Base-by-base conservation (phyloP, 495 filamentous ascomycete genomes). In the Aspergillus biplanus region DNA sequence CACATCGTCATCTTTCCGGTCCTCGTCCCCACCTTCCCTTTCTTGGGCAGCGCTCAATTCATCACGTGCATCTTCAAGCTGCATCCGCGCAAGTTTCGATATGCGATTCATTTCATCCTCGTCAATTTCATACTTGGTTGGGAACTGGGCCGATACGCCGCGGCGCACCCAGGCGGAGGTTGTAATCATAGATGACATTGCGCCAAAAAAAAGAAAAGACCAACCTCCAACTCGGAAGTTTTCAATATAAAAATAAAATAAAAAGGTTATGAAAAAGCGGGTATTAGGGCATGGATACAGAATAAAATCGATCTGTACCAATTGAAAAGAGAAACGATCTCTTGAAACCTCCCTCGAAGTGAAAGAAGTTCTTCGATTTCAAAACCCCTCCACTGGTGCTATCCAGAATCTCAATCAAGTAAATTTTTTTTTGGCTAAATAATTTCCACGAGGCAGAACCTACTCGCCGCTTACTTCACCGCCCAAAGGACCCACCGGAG, bases 71-170 rank as follows among this genome's bases (percentile, higher is more conserved):
- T 97, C 95, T 68, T 97, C 93, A 44, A 99, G 85, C 76, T 97
- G 89, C 67, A 97, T 81, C 71, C 92, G 89, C 39, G 96, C 95
- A 65, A 98, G 84, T 71, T 86, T 84, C 27, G 93, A 90, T 76
- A 99, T 98, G 66, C 95, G 88, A 65, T 88, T 83, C 75, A 94
- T 95, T 71, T 99, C 95, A 62, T 89, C 87, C 76, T 99, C 95
- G 72, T 97, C 89, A 66, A 98, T 92, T 35, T 90, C 88, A 73
- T 95, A 95, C 77, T 92, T 95, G 5, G 83, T 88, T 1, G 95
- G 95, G 68, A 97, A 96, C 62, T 90, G 89, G 54, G 95, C 93
- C 35, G 96, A 92, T 76, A 93, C 92, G 48, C 96, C 96, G 16
- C 93, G 90, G 62, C 92, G 92, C 68, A 98, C 94, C 95, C 95